Conservation (phyloP, 345 rosid genomes). For the Ceriops decandra region DNA sequence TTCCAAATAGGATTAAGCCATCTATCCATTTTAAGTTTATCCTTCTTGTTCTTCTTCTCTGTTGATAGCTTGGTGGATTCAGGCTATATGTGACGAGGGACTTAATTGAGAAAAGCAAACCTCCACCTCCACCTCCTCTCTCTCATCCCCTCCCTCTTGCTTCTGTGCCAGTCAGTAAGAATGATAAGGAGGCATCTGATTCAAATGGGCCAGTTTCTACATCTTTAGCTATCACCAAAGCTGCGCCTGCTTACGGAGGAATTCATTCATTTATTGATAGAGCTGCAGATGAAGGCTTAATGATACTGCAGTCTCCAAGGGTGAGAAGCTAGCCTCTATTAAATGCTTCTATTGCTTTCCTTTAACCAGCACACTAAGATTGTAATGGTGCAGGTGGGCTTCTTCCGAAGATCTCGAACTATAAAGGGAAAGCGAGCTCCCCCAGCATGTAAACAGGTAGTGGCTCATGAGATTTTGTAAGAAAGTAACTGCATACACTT, state of each 20-base stretch:
- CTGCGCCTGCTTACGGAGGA: conserved; percentile 36
- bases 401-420: conserved; percentile 73
- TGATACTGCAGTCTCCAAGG: conserved; percentile 74
- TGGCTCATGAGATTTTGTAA: conserved; percentile 9
- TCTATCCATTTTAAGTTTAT: conserved; percentile 2
- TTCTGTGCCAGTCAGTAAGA: conserved; percentile 31
- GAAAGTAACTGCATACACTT: background rate
- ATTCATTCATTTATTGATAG: conserved; percentile 43
- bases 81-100: conserved; percentile 59
- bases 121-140: conserved; percentile 29
- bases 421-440: conserved; percentile 74
- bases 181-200: conserved; percentile 18
- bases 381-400: conserved; percentile 60
- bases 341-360: conserved; percentile 8
- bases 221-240: conserved; percentile 56
- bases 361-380: conserved; percentile 18
- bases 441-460: conserved; percentile 93
- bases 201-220: conserved; percentile 51
- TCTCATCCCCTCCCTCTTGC: conserved; percentile 10
- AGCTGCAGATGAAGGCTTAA: conserved; percentile 75
- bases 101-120: conserved; percentile 32
- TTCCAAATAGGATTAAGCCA: background rate
- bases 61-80: conserved; percentile 66
- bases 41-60: background rate
- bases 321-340: conserved; percentile 33